Evolutionary conservation across 2,329 filamentous ascomycete species (phyloP).

Genomic region (Aspergillus thermomutatus): DNA sequence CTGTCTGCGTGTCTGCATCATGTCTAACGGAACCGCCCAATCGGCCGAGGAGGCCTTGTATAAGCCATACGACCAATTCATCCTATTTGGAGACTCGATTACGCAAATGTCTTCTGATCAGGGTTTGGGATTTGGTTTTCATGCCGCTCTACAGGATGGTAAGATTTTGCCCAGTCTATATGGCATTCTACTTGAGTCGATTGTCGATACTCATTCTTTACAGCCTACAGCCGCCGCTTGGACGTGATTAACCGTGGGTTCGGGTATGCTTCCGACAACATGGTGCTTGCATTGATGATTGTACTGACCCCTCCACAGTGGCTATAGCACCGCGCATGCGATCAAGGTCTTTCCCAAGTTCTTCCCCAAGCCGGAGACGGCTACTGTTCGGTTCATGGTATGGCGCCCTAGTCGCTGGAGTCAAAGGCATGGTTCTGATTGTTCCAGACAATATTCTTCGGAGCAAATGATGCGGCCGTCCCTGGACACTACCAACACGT

Average conservation of each 20-base stretch:
- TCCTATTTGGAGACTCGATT: conserved; percentile 89
- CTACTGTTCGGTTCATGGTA: conserved; percentile 45
- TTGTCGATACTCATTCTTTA: conserved; percentile 5
- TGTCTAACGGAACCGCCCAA: background rate
- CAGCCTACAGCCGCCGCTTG: conserved; percentile 71
- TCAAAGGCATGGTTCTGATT: background rate
- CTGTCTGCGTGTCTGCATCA: background rate
- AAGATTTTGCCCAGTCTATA: conserved; percentile 26
- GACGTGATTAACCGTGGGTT: conserved; percentile 89
- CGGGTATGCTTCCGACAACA: conserved; percentile 42
- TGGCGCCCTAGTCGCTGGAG: conserved; percentile 5
- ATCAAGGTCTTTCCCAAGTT: conserved; percentile 66
- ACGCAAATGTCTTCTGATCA: conserved; percentile 65
- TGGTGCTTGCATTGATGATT: conserved; percentile 1
- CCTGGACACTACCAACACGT: conserved; percentile 70
- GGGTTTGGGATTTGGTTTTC: conserved; percentile 69
- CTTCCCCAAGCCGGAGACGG: conserved; percentile 63
- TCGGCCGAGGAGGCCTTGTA: conserved; percentile 9
- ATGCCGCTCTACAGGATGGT: conserved; percentile 68
- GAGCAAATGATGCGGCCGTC: conserved; percentile 83
- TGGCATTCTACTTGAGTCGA: background rate
- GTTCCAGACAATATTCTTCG: conserved; percentile 70
- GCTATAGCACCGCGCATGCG: conserved; percentile 78
- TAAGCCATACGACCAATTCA: conserved; percentile 64
- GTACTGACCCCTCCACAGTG: conserved; percentile 42